Base-by-base conservation (phyloP, 1,139 yeast species). In the Taiozyma sp. region DNA sequence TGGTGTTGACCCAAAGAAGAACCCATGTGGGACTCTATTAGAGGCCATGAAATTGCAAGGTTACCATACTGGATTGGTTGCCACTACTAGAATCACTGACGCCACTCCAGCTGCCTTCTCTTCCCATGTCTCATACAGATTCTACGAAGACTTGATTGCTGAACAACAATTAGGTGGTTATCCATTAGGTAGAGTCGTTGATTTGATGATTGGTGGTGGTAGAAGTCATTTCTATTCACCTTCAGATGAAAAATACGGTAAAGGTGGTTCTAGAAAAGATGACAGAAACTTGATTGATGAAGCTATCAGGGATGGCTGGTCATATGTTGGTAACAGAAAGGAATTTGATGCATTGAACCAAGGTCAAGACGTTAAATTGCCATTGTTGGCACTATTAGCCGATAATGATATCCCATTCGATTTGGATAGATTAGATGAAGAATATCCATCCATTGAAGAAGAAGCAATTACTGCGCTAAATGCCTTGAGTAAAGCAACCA, bases 31-130 rank as follows among this genome's bases (percentile, higher is more conserved):
- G 11, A 87, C 96, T 1, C 70, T 89, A 30, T 69, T 89, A 56
- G 97, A 89, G 69, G 95, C 95, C 0, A 83, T 91, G 58, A 88
- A 89, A 63, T 68, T 83, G 48, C 74, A 77, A 53, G 96, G 96
- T 1, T 88, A 83, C 64, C 68, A 72, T 58, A 89, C 96, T 1
- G 97, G 97, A 1, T 68, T 89, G 48, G 96, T 89, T 22, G 96
- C 87, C 21, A 89, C 96, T 19, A 88, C 96, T 0, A 76, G 90
- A 52, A 78, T 89, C 56, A 83, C 88, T 1, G 91, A 84, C 66
- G 96, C 96, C 11, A 90, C 97, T 0, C 97, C 97, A 0, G 97
- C 96, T 5, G 82, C 91, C 0, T 90, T 88, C 63, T 79, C 88
- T 28, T 65, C 95, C 2, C 97, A 90, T 64, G 93, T 75, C 3